Conservation (phyloP, 208 protist species). For the Crithidia acanthocephali region DNA sequence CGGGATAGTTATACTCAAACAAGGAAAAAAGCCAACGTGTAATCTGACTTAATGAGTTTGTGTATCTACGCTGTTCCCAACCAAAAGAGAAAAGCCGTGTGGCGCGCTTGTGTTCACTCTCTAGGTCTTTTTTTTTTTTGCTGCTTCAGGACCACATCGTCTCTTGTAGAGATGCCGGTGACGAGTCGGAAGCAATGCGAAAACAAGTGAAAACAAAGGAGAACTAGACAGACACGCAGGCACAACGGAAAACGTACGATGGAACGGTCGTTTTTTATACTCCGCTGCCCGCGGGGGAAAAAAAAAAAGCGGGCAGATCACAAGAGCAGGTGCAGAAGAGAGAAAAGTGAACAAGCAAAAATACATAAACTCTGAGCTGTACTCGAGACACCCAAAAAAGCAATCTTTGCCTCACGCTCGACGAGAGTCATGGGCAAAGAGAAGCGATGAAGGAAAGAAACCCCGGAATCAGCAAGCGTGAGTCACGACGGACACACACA, state of each 20-base stretch:
- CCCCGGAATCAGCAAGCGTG: too few species aligned
- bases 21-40: constrained; percentile 1
- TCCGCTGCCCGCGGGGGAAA: neutral
- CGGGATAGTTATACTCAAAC: neutral
- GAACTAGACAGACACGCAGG: too few species aligned
- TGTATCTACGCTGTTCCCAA: neutral
- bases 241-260: too few species aligned
- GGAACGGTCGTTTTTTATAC: too few species aligned
- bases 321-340: neutral
- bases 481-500: too few species aligned
- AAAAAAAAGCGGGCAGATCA: constrained; percentile 6
- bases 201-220: neutral
- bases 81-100: too few species aligned
- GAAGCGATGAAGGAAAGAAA: too few species aligned
- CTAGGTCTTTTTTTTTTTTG: neutral
- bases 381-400: neutral
- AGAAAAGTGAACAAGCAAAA: neutral
- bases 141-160: neutral
- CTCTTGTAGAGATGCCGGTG: constrained; percentile 2
- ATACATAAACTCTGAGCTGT: constrained; percentile 4
- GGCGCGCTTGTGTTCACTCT: neutral
- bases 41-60: neutral
- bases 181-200: neutral
- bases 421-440: neutral
- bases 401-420: neutral